These are phyloP conservation scores for Sequoia sempervirens DNA, from an alignment of 75 land plant species.

Conservation along the genomic window DNA sequence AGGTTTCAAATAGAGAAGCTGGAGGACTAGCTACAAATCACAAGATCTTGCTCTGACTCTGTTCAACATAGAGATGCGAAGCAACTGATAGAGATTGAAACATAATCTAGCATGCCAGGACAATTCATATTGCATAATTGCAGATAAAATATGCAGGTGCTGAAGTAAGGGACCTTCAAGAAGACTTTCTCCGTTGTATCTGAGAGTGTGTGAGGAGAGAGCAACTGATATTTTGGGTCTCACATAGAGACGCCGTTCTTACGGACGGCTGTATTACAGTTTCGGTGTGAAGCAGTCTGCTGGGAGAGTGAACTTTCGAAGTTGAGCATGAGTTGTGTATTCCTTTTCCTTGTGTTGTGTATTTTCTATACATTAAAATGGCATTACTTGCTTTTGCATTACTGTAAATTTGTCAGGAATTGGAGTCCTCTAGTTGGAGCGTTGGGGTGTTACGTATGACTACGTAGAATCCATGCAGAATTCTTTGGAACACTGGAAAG, in stretches of 20 bases:
- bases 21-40: not conserved
- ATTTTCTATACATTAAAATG: constrained; percentile 61
- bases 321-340: constrained; percentile 34
- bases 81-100: not conserved
- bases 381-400: constrained; percentile 55
- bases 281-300: too few relatives aligned
- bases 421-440: not conserved
- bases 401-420: constrained; percentile 64
- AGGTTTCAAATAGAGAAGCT: not conserved
- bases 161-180: not conserved
- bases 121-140: too few relatives aligned
- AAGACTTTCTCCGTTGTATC: not conserved
- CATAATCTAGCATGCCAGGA: too few relatives aligned
- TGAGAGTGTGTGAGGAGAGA: not conserved
- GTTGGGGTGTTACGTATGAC: not conserved
- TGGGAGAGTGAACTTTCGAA: too few relatives aligned
- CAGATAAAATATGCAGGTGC: too few relatives aligned
- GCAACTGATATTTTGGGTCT: not conserved
- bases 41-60: not conserved
- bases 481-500: too few relatives aligned
- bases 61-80: not conserved
- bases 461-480: not conserved
- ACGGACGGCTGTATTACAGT: too few relatives aligned
- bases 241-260: too few relatives aligned
- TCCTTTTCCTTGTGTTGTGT: constrained; percentile 59